Conservation (phyloP, 441 rosid species). For the Erodium texanum region DNA sequence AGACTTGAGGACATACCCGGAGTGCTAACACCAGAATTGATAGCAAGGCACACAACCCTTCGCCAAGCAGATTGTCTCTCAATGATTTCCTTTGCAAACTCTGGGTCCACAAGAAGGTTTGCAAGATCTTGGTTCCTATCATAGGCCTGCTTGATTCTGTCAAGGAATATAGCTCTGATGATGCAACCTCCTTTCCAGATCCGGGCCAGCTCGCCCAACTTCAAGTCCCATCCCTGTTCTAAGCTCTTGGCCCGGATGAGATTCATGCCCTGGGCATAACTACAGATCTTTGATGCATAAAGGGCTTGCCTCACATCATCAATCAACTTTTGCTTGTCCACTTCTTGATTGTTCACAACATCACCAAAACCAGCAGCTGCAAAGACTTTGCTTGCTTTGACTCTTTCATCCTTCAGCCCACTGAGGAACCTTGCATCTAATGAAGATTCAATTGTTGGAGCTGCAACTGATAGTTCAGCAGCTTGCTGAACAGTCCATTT, state of each 20-base stretch:
- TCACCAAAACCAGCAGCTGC: conserved; percentile 65
- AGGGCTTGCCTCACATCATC: conserved; percentile 85
- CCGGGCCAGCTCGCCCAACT: conserved; percentile 81
- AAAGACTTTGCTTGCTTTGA: conserved; percentile 75
- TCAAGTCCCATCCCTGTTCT: conserved; percentile 77
- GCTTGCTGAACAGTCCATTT: conserved; percentile 99
- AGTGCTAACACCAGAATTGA: conserved; percentile 83
- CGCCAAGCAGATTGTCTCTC: conserved; percentile 88
- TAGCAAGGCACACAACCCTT: conserved; percentile 71
- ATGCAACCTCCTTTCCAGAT: conserved; percentile 98
- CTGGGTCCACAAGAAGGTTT: conserved; percentile 85
- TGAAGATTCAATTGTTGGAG: conserved; percentile 90
- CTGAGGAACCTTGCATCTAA: conserved; percentile 85
- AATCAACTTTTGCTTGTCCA: conserved; percentile 67
- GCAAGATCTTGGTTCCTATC: conserved; percentile 77
- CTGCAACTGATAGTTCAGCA: conserved; percentile 83
- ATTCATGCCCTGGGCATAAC: conserved; percentile 96
- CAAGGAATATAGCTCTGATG: conserved; percentile 76
- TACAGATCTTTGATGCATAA: conserved; percentile 85
- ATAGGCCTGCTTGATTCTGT: conserved; percentile 88
- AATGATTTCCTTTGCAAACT: conserved; percentile 80
- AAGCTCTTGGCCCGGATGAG: conserved; percentile 79
- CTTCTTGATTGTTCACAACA: conserved; percentile 44
- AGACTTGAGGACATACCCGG: conserved; percentile 93
- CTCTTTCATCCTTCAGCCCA: conserved; percentile 84